phyloP scores from a whole-genome alignment of 768 basidiomycete species.

The Suillus tomentosus region DNA sequence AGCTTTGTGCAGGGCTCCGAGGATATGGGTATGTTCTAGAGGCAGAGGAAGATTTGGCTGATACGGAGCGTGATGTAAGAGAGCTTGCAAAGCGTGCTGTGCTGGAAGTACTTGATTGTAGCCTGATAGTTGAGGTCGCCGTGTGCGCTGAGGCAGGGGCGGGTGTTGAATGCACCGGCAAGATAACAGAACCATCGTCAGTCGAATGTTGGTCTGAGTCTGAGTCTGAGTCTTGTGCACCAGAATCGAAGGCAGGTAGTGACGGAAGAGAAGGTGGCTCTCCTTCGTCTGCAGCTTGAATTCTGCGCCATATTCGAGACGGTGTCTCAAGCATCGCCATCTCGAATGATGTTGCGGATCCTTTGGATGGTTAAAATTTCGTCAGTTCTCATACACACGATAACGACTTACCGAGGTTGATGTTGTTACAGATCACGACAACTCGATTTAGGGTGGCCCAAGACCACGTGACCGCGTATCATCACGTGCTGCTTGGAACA shows the following conservation, averaged over 20 bases:
- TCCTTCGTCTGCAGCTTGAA: slow-evolving; percentile 70
- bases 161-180: slow-evolving; percentile 72
- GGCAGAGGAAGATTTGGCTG: slow-evolving; percentile 34
- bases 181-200: slow-evolving; percentile 44
- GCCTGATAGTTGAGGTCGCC: slow-evolving; percentile 50
- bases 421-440: not conserved
- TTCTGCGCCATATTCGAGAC: slow-evolving; percentile 82
- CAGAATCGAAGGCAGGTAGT: slow-evolving; percentile 67
- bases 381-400: not conserved
- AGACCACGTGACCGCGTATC: slow-evolving; percentile 29
- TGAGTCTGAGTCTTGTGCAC: slow-evolving; percentile 37
- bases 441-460: slow-evolving; percentile 11
- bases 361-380: not conserved
- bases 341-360: slow-evolving; percentile 12
- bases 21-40: slow-evolving; percentile 36
- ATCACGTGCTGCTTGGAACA: not conserved
- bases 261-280: slow-evolving; percentile 86
- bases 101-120: slow-evolving; percentile 54
- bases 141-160: slow-evolving; percentile 50
- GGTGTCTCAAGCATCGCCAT: slow-evolving; percentile 74
- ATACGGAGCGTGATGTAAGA: slow-evolving; percentile 45
- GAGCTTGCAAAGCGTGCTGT: slow-evolving; percentile 54
- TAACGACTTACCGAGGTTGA: slow-evolving; percentile 8
- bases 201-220: slow-evolving; percentile 33
- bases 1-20: slow-evolving; percentile 46